Base-by-base conservation (phyloP, 108 stramenopile species). In the Nannochloropsis gaditana region DNA sequence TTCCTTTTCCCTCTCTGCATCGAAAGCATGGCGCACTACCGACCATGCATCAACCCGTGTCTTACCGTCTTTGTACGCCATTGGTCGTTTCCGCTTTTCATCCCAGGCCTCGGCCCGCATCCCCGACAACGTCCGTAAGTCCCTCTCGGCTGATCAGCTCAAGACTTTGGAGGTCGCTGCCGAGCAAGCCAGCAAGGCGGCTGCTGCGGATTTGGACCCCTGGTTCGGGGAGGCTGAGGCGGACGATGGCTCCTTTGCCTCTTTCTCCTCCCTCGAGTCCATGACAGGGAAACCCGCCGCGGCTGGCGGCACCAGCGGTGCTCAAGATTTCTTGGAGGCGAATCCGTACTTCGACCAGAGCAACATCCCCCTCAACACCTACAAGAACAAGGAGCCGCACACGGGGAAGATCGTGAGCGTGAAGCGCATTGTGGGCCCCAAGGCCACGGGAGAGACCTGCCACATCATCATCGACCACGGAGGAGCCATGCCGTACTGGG, bases 381-480 rank as follows among this genome's bases (percentile, higher is more conserved):
- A 91, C 93, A 98, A 98, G 92, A 96, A 95, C 94, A 98, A 97
- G 94, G 93, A 94, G 83, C 97, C 97, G 43, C 94, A 94, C 93
- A 94, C 93, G 59, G 96, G 96, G 84, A 97, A 97, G 93, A 93
- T 98, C 85, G 95, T 98, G 80, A 94, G 93, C 88, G 95, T 94
- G 87, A 97, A 98, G 94, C 93, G 97, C 81, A 97, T 98, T 88
- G 97, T 98, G 42, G 97, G 97, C 81, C 94, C 95, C 82, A 92
- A 96, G 90, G 97, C 97, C 79, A 96, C 97, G 84, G 90, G 90
- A 9, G 90, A 90, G 88, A 90, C 86, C 21, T 98, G 97, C 94
- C 95, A 98, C 95, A 96, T 98, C 92, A 95, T 97, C 90, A 96
- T 98, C 92, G 95, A 96, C 82, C 97, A 98, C 93, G 92, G 94